These are phyloP conservation scores for Fusarium acutatum DNA, from an alignment of 2,329 filamentous ascomycete species.

Conservation along the genomic window DNA sequence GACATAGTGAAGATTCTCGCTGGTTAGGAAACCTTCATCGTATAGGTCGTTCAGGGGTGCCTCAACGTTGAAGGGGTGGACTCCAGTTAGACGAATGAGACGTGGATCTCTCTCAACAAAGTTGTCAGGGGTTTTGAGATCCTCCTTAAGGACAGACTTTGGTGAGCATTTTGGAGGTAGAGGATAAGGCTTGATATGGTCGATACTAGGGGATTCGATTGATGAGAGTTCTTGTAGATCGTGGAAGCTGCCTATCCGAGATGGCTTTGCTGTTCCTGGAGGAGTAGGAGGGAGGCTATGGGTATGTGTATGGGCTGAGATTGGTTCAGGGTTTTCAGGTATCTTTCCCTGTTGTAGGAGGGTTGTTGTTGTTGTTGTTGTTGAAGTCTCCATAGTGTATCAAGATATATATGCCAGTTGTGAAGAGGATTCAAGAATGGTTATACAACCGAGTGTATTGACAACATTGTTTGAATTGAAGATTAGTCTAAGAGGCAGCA, in stretches of 20 bases:
- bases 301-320: slow-evolving; percentile 27
- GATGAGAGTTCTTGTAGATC: slow-evolving; percentile 24
- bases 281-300: slow-evolving; percentile 50
- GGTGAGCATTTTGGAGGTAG: slow-evolving; percentile 73
- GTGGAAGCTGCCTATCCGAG: slow-evolving; percentile 47
- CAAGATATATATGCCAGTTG: not conserved
- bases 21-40: slow-evolving; percentile 84
- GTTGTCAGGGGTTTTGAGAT: slow-evolving; percentile 82
- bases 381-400: slow-evolving; percentile 32
- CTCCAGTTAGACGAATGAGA: slow-evolving; percentile 85
- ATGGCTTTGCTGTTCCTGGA: slow-evolving; percentile 50
- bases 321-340: slow-evolving; percentile 16
- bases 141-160: slow-evolving; percentile 73
- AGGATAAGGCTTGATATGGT: slow-evolving; percentile 56
- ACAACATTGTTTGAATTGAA: not conserved
- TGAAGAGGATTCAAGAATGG: not conserved
- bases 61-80: slow-evolving; percentile 92
- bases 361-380: slow-evolving; percentile 31
- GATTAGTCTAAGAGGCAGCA: not conserved
- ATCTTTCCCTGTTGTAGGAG: slow-evolving; percentile 3
- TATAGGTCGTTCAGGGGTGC: slow-evolving; percentile 81
- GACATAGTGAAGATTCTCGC: slow-evolving; percentile 89
- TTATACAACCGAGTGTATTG: not conserved
- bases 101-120: slow-evolving; percentile 83
- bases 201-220: slow-evolving; percentile 23